Conservation (phyloP, 2,329 filamentous ascomycete species). For the Aspergillus clavatus region DNA sequence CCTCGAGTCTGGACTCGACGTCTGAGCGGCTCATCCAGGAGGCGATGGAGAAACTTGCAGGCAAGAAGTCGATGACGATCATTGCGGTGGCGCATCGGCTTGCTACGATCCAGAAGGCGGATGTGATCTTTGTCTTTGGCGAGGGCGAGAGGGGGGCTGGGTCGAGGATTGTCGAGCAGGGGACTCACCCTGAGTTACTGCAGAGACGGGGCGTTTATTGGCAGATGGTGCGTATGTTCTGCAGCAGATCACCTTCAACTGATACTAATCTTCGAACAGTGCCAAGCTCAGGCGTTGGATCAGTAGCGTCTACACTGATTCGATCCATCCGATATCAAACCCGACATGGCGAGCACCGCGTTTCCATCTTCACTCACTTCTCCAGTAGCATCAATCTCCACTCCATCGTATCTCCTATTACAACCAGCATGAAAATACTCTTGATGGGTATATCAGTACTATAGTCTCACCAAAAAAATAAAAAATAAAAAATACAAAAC, state of each 20-base stretch:
- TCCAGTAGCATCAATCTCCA: too few relatives aligned
- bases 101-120: constrained; percentile 71
- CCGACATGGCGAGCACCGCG: too few relatives aligned
- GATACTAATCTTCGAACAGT: constrained; percentile 6
- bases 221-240: constrained; percentile 46
- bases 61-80: constrained; percentile 56
- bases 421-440: too few relatives aligned
- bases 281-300: constrained; percentile 29
- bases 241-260: constrained; percentile 3
- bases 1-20: constrained; percentile 58
- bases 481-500: too few relatives aligned
- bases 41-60: constrained; percentile 60
- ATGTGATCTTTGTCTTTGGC: constrained; percentile 75
- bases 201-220: constrained; percentile 47
- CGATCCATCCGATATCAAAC: too few relatives aligned
- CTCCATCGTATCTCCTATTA: too few relatives aligned
- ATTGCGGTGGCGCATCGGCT: constrained; percentile 74
- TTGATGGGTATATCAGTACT: too few relatives aligned
- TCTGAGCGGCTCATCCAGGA: constrained; percentile 63
- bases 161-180: constrained; percentile 52
- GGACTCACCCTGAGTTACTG: constrained; percentile 57
- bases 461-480: too few relatives aligned
- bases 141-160: constrained; percentile 43
- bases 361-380: too few relatives aligned
- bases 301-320: too few relatives aligned